Base-by-base conservation (phyloP, 1,284 basidiomycete genomes). In the Trichosporon asahii region DNA sequence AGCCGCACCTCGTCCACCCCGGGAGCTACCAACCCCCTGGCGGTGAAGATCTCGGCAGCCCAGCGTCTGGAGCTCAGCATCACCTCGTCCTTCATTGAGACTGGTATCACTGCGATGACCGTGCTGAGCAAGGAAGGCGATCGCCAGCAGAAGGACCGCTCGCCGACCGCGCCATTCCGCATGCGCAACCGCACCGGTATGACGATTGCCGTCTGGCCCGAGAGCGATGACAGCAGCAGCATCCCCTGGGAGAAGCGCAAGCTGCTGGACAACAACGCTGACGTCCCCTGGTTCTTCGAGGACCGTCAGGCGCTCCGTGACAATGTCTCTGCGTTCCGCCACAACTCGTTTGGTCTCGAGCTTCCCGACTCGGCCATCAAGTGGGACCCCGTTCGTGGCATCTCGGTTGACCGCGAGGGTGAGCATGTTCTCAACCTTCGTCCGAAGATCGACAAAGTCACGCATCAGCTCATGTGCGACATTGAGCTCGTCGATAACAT, bases 301-400 rank as follows among this genome's bases (percentile, higher is more conserved):
- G 96, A 99, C 78, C 96, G 94, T 91, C 92, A 91, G 82, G 90
- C 90, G 8, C 91, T 94, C 85, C 90, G 97, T 80, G 97, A 99
- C 85, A 93, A 95, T 74, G 89, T 95, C 31, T 88, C 90, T 0
- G 87, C 90, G 0, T 88, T 90, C 15, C 88, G 89, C 35, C 90
- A 94, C 80, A 94, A 96, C 78, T 90, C 88, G 71, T 89, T 98
- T 55, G 90, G 91, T 2, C 82, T 98, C 27, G 91, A 92, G 74
- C 89, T 99, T 74, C 87, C 93, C 60, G 93, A 91, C 67, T 94
- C 93, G 78, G 85, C 90, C 4, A 37, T 66, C 57, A 73, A 73
- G 55, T 99, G 97, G 96, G 95, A 98, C 77, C 89, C 91, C 60
- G 84, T 99, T 44, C 89, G 91, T 66, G 90, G 92, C 69, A 89